A percentile compares a stretch with the other conserved stretches of the same genome.
These are phyloP conservation scores for Talaromyces sp. DNA, from an alignment of 2,329 filamentous ascomycete genomes.

Conservation along the genomic window DNA sequence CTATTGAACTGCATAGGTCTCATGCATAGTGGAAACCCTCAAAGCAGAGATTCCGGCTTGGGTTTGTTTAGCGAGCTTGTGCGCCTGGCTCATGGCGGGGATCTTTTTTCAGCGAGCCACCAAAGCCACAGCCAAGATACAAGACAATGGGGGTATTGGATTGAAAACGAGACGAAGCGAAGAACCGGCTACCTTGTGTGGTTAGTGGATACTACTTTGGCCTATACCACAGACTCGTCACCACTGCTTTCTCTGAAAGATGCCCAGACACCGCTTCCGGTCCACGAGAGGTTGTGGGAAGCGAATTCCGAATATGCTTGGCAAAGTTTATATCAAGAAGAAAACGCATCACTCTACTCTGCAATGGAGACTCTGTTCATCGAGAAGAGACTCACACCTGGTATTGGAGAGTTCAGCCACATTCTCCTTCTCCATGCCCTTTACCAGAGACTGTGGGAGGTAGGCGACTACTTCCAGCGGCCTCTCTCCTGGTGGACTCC, in stretches of 20 bases:
- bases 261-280: slow-evolving; percentile 36
- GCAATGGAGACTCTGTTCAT: slow-evolving; percentile 46
- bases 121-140: neutral
- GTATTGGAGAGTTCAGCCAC: slow-evolving; percentile 47
- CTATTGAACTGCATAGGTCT: slow-evolving; percentile 31
- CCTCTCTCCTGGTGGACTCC: slow-evolving; percentile 45
- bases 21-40: slow-evolving; percentile 22
- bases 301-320: slow-evolving; percentile 30
- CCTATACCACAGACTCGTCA: slow-evolving; percentile 31
- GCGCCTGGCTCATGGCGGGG: slow-evolving; percentile 18
- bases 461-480: slow-evolving; percentile 41
- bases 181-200: slow-evolving; percentile 41
- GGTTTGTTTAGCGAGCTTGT: slow-evolving; percentile 26
- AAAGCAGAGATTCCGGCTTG: slow-evolving; percentile 20
- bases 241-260: slow-evolving; percentile 37
- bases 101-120: slow-evolving; percentile 16
- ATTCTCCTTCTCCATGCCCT: slow-evolving; percentile 48
- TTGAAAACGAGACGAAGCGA: slow-evolving; percentile 31
- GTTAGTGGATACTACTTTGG: slow-evolving; percentile 40
- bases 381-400: slow-evolving; percentile 43
- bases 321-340: slow-evolving; percentile 23
- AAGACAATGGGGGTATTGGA: slow-evolving; percentile 32
- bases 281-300: slow-evolving; percentile 39
- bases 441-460: slow-evolving; percentile 48
- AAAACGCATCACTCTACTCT: slow-evolving; percentile 34